Percentiles rank a stretch among this genome's conserved stretches.
These are phyloP conservation scores for Mesostigma viride DNA, from an alignment of 139 green algal species.

Conservation along the genomic window DNA sequence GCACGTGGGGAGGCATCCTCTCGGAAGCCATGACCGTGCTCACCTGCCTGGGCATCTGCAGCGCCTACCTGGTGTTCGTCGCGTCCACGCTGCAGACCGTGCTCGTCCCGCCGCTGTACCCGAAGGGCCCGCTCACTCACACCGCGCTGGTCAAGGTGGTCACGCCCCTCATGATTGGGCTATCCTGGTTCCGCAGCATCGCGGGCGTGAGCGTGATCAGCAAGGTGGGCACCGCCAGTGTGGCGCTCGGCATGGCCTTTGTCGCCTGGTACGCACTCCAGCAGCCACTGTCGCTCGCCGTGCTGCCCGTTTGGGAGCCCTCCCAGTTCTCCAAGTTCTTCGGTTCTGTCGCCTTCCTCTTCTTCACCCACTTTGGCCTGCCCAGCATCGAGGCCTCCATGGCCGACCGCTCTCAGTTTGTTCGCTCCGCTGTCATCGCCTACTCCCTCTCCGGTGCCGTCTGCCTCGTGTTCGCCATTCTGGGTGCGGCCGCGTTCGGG, in stretches of 20 bases:
- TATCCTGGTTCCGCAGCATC: no score
- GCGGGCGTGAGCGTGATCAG: no score
- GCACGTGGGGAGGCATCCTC: constrained; percentile 3
- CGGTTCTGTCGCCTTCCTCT: no score
- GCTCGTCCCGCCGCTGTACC: background rate
- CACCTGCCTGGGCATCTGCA: constrained; percentile 24
- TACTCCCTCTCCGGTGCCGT: constrained; percentile 16
- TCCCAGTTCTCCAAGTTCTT: no score
- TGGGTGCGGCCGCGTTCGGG: constrained; percentile 23
- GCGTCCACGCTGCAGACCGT: constrained; percentile 8
- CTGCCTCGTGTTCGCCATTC: constrained; percentile 18
- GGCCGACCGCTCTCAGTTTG: constrained; percentile 19
- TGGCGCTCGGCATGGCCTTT: no score
- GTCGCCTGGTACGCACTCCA: no score
- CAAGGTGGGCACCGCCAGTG: no score
- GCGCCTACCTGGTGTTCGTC: constrained; percentile 25
- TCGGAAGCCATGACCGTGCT: constrained; percentile 10
- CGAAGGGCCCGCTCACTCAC: background rate
- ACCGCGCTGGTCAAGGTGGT: constrained; percentile 23
- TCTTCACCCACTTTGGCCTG: no score
- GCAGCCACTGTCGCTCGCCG: no score
- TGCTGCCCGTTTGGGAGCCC: no score
- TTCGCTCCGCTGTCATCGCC: constrained; percentile 14
- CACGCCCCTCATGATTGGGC: constrained; percentile 33
- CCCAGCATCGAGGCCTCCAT: constrained; percentile 20